These are phyloP conservation scores for Amylostereum areolatum DNA, from an alignment of 1,284 basidiomycete genomes.

Conservation along the genomic window DNA sequence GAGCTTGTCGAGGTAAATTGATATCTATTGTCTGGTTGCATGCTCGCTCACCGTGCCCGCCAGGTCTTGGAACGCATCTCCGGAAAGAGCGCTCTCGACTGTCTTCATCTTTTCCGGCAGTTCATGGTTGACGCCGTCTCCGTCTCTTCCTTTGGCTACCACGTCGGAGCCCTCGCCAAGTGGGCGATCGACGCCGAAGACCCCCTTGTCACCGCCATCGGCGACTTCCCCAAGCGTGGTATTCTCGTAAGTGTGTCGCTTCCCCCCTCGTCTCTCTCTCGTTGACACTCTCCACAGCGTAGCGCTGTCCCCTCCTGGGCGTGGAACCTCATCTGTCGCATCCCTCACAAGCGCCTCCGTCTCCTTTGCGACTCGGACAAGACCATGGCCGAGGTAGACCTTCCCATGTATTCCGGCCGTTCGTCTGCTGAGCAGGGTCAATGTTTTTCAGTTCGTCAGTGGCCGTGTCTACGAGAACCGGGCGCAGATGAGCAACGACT, in stretches of 20 bases:
- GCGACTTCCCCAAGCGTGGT: slow-evolving; percentile 72
- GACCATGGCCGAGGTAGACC: slow-evolving; percentile 60
- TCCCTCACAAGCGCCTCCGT: slow-evolving; percentile 60
- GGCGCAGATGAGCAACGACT: slow-evolving; percentile 53
- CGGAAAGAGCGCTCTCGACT: slow-evolving; percentile 54
- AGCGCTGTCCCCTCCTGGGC: slow-evolving; percentile 60
- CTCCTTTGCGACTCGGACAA: slow-evolving; percentile 70
- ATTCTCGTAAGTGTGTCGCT: slow-evolving; percentile 41
- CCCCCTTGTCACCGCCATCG: slow-evolving; percentile 61
- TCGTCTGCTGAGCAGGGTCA: background rate
- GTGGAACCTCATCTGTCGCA: slow-evolving; percentile 63
- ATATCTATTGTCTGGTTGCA: background rate
- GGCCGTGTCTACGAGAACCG: slow-evolving; percentile 64
- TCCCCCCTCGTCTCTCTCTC: background rate
- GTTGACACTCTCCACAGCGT: slow-evolving; percentile 34
- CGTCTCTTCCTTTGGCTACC: slow-evolving; percentile 59
- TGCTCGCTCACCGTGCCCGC: background rate
- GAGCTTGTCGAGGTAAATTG: slow-evolving; percentile 50
- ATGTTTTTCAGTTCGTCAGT: slow-evolving; percentile 52
- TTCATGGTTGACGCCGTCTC: slow-evolving; percentile 68
- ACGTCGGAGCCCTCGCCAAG: slow-evolving; percentile 58
- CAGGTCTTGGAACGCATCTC: slow-evolving; percentile 49
- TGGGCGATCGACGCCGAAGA: slow-evolving; percentile 60
- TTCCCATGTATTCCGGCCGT: background rate
- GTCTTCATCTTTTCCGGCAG: slow-evolving; percentile 64